Percentiles rank a stretch among this genome's conserved stretches.
Conservation (phyloP, 169 alveolate genomes). For the Cryptosporidium sp. region DNA sequence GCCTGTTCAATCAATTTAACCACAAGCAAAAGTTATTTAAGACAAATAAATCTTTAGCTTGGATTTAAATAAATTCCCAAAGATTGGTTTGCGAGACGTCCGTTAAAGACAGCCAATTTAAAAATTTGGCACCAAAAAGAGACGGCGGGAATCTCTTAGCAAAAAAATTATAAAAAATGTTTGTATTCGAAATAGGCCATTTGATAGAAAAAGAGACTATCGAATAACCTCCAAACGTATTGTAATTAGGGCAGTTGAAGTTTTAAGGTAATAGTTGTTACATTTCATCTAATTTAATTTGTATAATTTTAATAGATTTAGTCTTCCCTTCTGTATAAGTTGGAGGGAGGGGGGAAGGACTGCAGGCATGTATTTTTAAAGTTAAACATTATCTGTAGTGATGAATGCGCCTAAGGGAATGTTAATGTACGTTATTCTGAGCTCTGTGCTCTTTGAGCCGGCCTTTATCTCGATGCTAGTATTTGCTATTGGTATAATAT, state of each 20-base stretch:
- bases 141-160: conserved; percentile 56
- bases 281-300: no score
- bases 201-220: neutral
- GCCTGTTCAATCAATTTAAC: conserved; percentile 77
- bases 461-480: conserved; percentile 17
- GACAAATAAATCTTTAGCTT: neutral
- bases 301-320: neutral
- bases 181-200: neutral
- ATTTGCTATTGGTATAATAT: neutral
- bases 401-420: neutral
- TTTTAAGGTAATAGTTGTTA: neutral
- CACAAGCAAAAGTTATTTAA: conserved; percentile 54
- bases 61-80: conserved; percentile 7
- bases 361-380: neutral
- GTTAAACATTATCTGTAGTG: neutral
- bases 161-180: neutral
- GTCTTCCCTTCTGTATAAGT: neutral
- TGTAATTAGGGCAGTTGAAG: neutral
- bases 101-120: conserved; percentile 20
- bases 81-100: conserved; percentile 45
- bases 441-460: conserved; percentile 40
- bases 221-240: neutral
- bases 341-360: neutral
- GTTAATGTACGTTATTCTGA: neutral
- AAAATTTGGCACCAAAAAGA: conserved; percentile 10